Evolutionary conservation across 306 rosid genomes (phyloP), one percentile per base, ranked within the genome.

Genomic region (Begonia masoniana): DNA sequence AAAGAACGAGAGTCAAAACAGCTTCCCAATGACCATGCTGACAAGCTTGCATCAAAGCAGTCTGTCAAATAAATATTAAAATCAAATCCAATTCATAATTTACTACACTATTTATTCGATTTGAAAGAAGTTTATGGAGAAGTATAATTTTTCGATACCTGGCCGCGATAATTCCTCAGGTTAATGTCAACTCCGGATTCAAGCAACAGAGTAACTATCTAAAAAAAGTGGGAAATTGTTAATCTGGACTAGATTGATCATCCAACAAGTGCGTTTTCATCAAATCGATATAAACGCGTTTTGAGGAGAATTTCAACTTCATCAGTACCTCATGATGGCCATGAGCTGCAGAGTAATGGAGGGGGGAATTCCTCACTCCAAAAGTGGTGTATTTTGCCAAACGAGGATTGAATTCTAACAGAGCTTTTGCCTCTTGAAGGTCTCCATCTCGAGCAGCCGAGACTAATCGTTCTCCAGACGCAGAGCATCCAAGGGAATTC

Each of bases 41-140:
- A 68, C 99, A 91, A 60, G 99, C 99, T 91, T 91, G 99, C 99
- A 91, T 91, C 82, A 91, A 75, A 62, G 99, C 99, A 71, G 99
- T 91, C 99, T 89, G 84, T 74, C 72, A 52, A 64, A 54, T 52
- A 49, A 47, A 21, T 7, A 31, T 31, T 31, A 7, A 31, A 5
- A 31, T 31, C 39, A 31, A 31, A 31, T 3, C 8, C 39, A 31
- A 6, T 4, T 31, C 39, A 31, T 31, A 31, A 31, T 6, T 31
- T 4, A 31, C 1, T 2, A 31, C 39, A 31, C 39, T 6, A 31
- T 7, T 31, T 31, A 31, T 31, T 31, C 39, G 7, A 31, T 31
- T 31, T 7, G 9, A 31, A 31, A 31, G 39, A 31, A 21, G 24
- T 21, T 47, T 47, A n/a, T 19, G 51, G 41, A 19, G 11, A 21